phyloP scores from a whole-genome alignment of 2,329 filamentous ascomycete genomes.

The Zelopaecilomyces penicillatus region DNA sequence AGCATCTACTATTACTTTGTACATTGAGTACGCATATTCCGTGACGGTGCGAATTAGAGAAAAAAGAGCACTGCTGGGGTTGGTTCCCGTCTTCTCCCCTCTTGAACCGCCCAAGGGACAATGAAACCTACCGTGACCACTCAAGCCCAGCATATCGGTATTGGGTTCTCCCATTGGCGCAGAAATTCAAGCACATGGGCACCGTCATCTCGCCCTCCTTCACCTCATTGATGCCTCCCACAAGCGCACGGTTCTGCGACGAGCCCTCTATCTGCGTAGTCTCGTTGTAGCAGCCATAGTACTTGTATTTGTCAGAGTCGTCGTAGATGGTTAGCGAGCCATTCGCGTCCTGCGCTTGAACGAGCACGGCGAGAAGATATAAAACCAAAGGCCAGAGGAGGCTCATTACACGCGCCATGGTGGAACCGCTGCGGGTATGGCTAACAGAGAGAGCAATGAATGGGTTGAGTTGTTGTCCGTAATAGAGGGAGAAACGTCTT shows the following conservation, averaged over 20 bases:
- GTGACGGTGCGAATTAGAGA: too few species aligned
- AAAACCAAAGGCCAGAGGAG: constrained; percentile 3
- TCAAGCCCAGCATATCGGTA: constrained; percentile 48
- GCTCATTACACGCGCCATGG: neutral
- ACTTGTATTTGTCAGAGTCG: constrained; percentile 32
- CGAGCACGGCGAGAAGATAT: constrained; percentile 10
- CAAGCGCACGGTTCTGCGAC: constrained; percentile 37
- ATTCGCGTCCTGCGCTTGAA: constrained; percentile 10
- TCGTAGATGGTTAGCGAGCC: constrained; percentile 24
- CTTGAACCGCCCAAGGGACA: too few species aligned
- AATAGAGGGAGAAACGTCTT: too few species aligned
- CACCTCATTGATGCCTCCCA: constrained; percentile 32
- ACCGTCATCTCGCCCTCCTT: constrained; percentile 42
- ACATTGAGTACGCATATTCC: too few species aligned
- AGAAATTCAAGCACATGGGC: constrained; percentile 42
- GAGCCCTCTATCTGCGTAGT: constrained; percentile 37
- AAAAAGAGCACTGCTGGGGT: too few species aligned
- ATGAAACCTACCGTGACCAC: constrained; percentile 34
- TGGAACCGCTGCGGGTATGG: too few species aligned
- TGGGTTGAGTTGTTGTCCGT: too few species aligned
- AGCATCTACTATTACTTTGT: neutral
- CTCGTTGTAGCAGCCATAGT: constrained; percentile 53
- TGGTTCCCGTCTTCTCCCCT: too few species aligned
- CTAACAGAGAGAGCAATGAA: too few species aligned
- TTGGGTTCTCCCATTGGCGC: constrained; percentile 27